Percentiles rank a stretch among this genome's conserved stretches.
These are phyloP conservation scores for Yamadazyma jaroonii DNA, from an alignment of 1,139 yeast species.

Conservation along the genomic window DNA sequence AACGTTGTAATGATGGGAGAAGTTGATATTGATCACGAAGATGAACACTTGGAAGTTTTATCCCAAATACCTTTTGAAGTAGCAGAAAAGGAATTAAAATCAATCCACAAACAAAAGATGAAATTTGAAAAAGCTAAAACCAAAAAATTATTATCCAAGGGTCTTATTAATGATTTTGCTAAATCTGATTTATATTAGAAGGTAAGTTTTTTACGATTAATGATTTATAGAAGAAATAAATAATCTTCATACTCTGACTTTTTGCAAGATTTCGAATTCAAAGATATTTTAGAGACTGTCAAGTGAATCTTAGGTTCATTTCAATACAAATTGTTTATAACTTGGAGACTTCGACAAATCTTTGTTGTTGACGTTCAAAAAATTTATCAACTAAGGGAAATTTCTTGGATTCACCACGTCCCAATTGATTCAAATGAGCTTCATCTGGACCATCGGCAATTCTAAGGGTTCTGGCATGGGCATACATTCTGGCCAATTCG, in stretches of 20 bases:
- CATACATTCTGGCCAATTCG: slow-evolving; percentile 57
- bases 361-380: slow-evolving; percentile 24
- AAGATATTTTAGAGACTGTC: too few species aligned
- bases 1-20: slow-evolving; percentile 96
- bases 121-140: slow-evolving; percentile 46
- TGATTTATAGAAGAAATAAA: slow-evolving; percentile 1
- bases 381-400: slow-evolving; percentile 31
- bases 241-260: background rate
- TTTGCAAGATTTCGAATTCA: too few species aligned
- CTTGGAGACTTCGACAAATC: slow-evolving; percentile 22
- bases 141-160: slow-evolving; percentile 48
- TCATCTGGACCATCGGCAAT: slow-evolving; percentile 80
- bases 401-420: slow-evolving; percentile 41
- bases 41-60: slow-evolving; percentile 57
- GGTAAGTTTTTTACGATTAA: slow-evolving; percentile 10
- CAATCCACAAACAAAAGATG: slow-evolving; percentile 35
- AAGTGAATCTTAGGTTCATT: too few species aligned
- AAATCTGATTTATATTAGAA: slow-evolving; percentile 49
- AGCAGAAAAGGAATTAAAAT: slow-evolving; percentile 50
- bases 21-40: slow-evolving; percentile 86
- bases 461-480: slow-evolving; percentile 56
- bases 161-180: slow-evolving; percentile 57
- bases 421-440: slow-evolving; percentile 64
- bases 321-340: too few species aligned
- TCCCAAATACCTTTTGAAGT: slow-evolving; percentile 58